Evolutionary conservation across 2,329 filamentous ascomycete genomes (phyloP), one percentile per base, ranked within the genome.

Genomic region (Penicillium olsonii): DNA sequence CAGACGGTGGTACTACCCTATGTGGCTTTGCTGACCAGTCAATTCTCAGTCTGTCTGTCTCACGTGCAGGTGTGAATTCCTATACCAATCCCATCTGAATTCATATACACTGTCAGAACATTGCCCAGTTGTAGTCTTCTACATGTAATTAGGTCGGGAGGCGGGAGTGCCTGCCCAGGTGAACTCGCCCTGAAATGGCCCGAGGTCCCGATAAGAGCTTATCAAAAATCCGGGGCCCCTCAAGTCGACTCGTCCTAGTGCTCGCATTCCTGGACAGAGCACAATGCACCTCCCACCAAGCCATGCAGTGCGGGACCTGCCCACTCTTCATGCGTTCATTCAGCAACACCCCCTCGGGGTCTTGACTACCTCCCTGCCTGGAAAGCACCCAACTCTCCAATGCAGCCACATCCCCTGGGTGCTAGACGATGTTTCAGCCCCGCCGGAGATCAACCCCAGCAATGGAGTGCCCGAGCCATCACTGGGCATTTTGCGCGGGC

Each of bases 251-350:
- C 29, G 14, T 29, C 10, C 4, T 29, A 11, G 10, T 29, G 26
- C 14, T 29, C 53, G 10, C 72, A 17, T n/a, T 2, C 6, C 10
- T 11, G 3, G 5, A 19, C 26, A 45, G 7, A 3, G 2, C n/a
- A 2, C 72, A 18, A 61, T 60, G 53, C 51, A 60, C 33, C 48
- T 60, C 3, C 50, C 51, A 14, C 50, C 54, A 6, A 56, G 55
- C 19, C 57, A 60, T 29, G 50, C 57, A 20, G 52, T 54, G 4
- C 31, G 27, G 9, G 49, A 58, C 27, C 45, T 56, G 24, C 53
- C 53, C 24, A 55, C 57, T 12, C 55, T 61, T 0, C 53, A 59
- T 17, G 26, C 42, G 2, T 61, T 61, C 40, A 60, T 61, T n/a
- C 38, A 42, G 18, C 34, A 49, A 35, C 48, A 60, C 14, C 57